phyloP scores from a whole-genome alignment of 768 basidiomycete genomes.

The Russula emetica region DNA sequence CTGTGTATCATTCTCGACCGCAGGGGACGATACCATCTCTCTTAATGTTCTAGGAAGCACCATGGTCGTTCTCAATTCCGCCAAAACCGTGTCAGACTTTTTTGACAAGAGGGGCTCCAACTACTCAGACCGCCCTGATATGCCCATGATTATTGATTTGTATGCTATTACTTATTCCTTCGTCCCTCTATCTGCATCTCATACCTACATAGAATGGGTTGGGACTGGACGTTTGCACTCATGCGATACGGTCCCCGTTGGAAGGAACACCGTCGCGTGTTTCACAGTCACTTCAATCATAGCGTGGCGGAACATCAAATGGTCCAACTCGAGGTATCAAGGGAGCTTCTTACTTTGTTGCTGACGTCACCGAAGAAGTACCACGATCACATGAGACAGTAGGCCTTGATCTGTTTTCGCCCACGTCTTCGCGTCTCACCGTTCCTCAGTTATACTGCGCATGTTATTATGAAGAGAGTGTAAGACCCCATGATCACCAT shows the following conservation, averaged over 20 bases:
- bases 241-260: constrained; percentile 30
- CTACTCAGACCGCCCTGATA: constrained; percentile 30
- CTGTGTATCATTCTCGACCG: not conserved
- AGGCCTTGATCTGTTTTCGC: not conserved
- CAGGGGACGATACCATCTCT: constrained; percentile 26
- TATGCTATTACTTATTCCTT: not conserved
- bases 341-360: constrained; percentile 24
- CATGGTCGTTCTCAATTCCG: constrained; percentile 28
- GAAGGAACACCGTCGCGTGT: constrained; percentile 30
- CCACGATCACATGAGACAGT: constrained; percentile 23
- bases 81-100: constrained; percentile 28
- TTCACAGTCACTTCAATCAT: constrained; percentile 29
- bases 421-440: not conserved
- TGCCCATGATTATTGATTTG: constrained; percentile 30
- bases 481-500: not conserved
- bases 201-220: constrained; percentile 28
- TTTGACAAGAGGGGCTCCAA: constrained; percentile 30
- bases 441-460: constrained; percentile 9
- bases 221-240: constrained; percentile 28
- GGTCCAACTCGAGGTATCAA: constrained; percentile 23
- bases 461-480: constrained; percentile 22
- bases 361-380: constrained; percentile 25
- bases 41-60: constrained; percentile 26
- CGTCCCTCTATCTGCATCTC: not conserved
- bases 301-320: constrained; percentile 15